Base-by-base conservation (phyloP, 2,329 filamentous ascomycete species). In the Cladosporium sp. region DNA sequence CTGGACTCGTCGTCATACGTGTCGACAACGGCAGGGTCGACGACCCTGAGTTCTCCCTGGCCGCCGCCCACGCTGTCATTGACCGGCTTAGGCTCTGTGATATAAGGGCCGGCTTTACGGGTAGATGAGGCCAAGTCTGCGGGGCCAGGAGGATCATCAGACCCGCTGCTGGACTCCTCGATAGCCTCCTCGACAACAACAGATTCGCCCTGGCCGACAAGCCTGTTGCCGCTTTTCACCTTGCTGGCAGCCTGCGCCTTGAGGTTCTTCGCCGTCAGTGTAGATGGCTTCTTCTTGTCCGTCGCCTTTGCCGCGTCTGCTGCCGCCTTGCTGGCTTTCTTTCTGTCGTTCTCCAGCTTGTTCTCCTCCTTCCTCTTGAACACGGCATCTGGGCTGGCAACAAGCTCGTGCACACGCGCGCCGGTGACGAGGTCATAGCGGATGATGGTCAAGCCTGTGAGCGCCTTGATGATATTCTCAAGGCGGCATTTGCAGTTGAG, bases 331-430 rank as follows among this genome's bases (percentile, higher is more conserved):
- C 7, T 16, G n/a, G 16, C n/a, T 14, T 26, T 39, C 36, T 58
- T 58, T 14, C 23, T 39, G 2, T 43, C 36, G 18, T 58, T 58
- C 23, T 43, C 34, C 11, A n/a, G 18, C 36, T 58, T 58, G 36
- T 58, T 58, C 11, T 58, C 36, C 25, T 58, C 56, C 34, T 58
- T 46, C 11, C 56, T 21, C 56, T 58, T 58, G 21, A 58, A 25
- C 16, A 46, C 23, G 8, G 23, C 23, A 16, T 16, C 14, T 36
- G 56, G 56, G 11, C 26, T 46, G 14, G 34, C 56, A 18, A 58
- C 36, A 25, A 58, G 56, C 36, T 58, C 56, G 23, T 25, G 14
- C 4, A 46, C 13, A 36, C 56, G 56, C 2, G 23, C 23, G 25
- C 36, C 36, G n/a, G 30, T 43, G 23, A 30, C 36, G 11, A 58